Evolutionary conservation across 1,284 basidiomycete species (phyloP), one percentile per base, ranked within the genome.

Genomic region (Sporisorium scitamineum): DNA sequence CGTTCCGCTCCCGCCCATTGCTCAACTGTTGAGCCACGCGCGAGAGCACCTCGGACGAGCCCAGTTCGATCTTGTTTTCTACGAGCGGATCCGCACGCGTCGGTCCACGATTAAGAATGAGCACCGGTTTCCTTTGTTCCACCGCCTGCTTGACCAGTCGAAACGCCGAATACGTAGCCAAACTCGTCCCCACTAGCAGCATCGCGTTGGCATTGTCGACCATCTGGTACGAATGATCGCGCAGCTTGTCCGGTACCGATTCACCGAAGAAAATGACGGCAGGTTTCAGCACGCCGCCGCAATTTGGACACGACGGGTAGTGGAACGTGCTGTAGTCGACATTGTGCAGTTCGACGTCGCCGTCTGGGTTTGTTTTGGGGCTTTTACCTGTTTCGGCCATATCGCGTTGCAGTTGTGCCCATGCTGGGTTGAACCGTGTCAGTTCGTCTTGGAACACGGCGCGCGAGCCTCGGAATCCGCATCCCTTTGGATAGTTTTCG

Each of bases 261-360:
- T 86, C 85, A 32, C 84, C 85, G 50, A 86, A 86, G 51, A 85
- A 84, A 39, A 83, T 74, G 18, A 85, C 84, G 13, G 70, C 70
- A 0, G 85, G 85, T 66, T 86, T 86, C 26, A 86, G 65, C 2
- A 84, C 68, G 20, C 85, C 84, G 24, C 79, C 81, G 63, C 85
- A 86, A 53, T 69, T 74, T 5, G 84, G 83, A 56, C 85, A 86
- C 2, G 77, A 22, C 2, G 82, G 80, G 44, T 82, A 83, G 51
- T 70, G 27, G 55, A 86, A 86, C 2, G 82, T 80, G 26, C 58
- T 61, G 70, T 85, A 85, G 57, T 85, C 81, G 52, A 79, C 78
- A 18, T 78, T 71, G 54, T 76, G 73, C n/a, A 84, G 70, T 39
- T 80, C 71, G 5, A 79, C 73, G 53, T 86, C 85, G 34, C 85